These are phyloP conservation scores for Globisporangium spiculum DNA, from an alignment of 352 stramenopile genomes.

Conservation along the genomic window DNA sequence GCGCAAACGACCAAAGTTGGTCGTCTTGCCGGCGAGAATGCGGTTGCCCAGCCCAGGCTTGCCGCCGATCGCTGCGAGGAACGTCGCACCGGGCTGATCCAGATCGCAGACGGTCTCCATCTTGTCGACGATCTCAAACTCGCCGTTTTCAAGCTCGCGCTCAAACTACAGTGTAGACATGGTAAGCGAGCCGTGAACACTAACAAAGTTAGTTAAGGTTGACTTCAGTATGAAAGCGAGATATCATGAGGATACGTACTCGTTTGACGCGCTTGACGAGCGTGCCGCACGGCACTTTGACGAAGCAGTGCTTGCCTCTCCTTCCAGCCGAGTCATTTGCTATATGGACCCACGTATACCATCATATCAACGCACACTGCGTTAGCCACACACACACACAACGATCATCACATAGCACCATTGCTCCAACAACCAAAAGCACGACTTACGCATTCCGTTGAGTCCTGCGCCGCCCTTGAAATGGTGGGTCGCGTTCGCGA, in stretches of 20 bases:
- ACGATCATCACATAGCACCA: neutral
- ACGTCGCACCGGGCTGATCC: conserved; percentile 63
- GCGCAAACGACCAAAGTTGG: conserved; percentile 72
- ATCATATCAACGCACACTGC: neutral
- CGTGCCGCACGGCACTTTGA: conserved; percentile 86
- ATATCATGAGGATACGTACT: conserved; percentile 24
- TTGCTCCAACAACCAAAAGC: neutral
- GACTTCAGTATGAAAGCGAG: neutral
- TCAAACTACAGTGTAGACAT: conserved; percentile 39
- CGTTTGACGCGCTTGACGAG: conserved; percentile 85
- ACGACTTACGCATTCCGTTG: conserved; percentile 80
- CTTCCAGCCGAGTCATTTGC: conserved; percentile 77
- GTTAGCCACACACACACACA: neutral
- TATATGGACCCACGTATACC: conserved; percentile 21
- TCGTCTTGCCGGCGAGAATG: conserved; percentile 82
- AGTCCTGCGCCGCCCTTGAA: conserved; percentile 73
- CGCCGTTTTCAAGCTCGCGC: conserved; percentile 66
- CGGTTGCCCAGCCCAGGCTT: conserved; percentile 85
- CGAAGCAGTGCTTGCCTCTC: conserved; percentile 72
- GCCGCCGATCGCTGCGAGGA: conserved; percentile 74
- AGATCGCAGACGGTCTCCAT: conserved; percentile 78
- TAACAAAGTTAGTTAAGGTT: no score
- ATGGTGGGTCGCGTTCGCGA: conserved; percentile 82
- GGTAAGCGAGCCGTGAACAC: no score
- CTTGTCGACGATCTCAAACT: conserved; percentile 80